Evolutionary conservation across 202 grass and related monocot genomes (phyloP).

Genomic region (Tripidium arundinaceum): DNA sequence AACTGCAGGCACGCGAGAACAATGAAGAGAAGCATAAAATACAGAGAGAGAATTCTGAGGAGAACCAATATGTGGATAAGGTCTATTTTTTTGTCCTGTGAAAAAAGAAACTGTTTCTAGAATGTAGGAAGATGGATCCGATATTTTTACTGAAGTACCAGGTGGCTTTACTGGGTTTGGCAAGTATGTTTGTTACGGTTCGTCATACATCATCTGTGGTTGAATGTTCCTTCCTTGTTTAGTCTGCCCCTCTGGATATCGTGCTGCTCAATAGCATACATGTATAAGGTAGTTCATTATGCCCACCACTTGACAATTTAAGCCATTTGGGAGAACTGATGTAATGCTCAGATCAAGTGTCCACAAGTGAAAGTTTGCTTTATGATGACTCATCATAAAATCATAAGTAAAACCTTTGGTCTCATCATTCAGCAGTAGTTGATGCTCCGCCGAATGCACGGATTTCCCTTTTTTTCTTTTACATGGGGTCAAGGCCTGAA

Average conservation of each 20-base stretch:
- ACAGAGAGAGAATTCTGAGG: no score
- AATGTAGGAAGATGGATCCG: background rate
- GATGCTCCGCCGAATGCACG: background rate
- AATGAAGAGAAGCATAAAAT: no score
- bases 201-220: background rate
- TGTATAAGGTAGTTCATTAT: background rate
- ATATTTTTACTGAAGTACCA: background rate
- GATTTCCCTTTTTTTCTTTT: background rate
- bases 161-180: slow-evolving; percentile 6
- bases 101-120: background rate
- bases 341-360: background rate
- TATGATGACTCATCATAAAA: background rate
- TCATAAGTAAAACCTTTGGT: background rate
- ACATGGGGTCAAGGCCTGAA: slow-evolving; percentile 7
- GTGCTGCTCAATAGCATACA: no score
- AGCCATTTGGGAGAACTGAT: background rate
- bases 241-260: no score
- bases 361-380: background rate
- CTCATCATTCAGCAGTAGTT: slow-evolving; percentile 8
- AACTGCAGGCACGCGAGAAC: no score
- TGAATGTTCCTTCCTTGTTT: background rate
- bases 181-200: slow-evolving; percentile 8
- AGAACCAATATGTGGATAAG: no score
- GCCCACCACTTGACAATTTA: background rate
- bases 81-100: no score